Evolutionary conservation across 306 rosid species (phyloP).

Genomic region (Cajanus cajan): DNA sequence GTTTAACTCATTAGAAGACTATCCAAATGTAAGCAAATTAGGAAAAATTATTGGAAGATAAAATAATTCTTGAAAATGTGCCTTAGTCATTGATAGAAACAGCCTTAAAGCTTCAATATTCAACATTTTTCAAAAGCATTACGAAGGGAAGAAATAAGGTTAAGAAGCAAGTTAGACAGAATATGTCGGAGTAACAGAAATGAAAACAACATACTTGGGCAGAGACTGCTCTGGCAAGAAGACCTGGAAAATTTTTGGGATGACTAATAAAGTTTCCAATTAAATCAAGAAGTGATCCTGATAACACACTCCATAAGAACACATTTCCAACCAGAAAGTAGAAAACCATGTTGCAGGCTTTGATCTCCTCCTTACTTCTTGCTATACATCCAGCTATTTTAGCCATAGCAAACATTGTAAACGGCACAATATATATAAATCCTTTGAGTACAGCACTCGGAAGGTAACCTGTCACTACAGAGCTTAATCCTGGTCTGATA

Average conservation of each 20-base stretch:
- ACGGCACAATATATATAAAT: conserved; percentile 77
- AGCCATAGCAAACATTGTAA: conserved; percentile 84
- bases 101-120: neutral
- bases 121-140: neutral
- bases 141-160: neutral
- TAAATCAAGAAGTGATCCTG: conserved; percentile 85
- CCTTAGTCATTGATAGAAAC: neutral
- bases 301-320: conserved; percentile 78
- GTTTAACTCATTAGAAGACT: neutral
- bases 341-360: conserved; percentile 93
- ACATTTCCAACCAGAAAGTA: conserved; percentile 91
- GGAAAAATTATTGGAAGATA: neutral
- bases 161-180: neutral
- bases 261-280: conserved; percentile 67
- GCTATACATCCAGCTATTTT: conserved; percentile 79
- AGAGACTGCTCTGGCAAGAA: conserved; percentile 75
- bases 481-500: conserved; percentile 88
- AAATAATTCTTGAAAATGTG: neutral
- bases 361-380: conserved; percentile 88
- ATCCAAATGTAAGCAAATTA: neutral
- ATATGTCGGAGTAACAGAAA: conserved; percentile 19
- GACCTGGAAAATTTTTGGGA: conserved; percentile 66
- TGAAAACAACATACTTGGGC: conserved; percentile 63
- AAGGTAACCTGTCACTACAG: conserved; percentile 81
- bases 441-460: conserved; percentile 83